Evolutionary conservation across 176 grass and related monocot genomes (phyloP), one percentile per base, ranked within the genome.

Genomic region (Ensete glaucum): DNA sequence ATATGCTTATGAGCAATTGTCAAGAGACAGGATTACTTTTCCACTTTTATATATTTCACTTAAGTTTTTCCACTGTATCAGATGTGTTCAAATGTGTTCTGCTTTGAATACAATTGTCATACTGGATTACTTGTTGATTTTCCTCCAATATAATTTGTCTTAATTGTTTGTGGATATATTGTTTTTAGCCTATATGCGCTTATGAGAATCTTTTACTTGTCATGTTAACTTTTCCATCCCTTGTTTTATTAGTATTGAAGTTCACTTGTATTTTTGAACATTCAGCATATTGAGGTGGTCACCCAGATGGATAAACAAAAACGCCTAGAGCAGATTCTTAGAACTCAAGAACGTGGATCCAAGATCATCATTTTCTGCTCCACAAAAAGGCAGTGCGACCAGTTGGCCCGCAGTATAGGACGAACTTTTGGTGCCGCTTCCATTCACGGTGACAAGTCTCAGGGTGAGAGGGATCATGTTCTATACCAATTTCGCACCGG

Each of bases 361-460:
- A 99, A 87, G 83, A 69, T 99, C 70, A 99, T 99, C 75, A 86
- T 99, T 73, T 99, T 99, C 82, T 99, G 95, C 68, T 81, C 95
- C 55, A 99, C 95, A 48, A 99, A 99, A 76, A 94, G 88, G 75
- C 74, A 91, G 75, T 99, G 95, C 3, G 95, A 99, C 53, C 95
- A 91, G 76, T 81, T 99, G 75, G 86, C 90, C 52, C 91, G 84
- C 48, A 64, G 77, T n/a, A 85, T 99, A 72, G 88, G 88, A 71
- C 88, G 95, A 43, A 82, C 76, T 71, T 99, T 99, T 74, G 88
- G 87, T 78, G 90, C 90, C 76, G 77, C 85, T 83, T 87, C 90
- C 50, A 99, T 99, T 52, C 90, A 94, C 8, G 95, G 95, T 9
- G 90, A 94, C 73, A 99, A 99, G 71, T 99, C 95, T 3, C 95